These are phyloP conservation scores for Ottelia alismoides DNA, from an alignment of 106 monocot genomes.

Conservation along the genomic window DNA sequence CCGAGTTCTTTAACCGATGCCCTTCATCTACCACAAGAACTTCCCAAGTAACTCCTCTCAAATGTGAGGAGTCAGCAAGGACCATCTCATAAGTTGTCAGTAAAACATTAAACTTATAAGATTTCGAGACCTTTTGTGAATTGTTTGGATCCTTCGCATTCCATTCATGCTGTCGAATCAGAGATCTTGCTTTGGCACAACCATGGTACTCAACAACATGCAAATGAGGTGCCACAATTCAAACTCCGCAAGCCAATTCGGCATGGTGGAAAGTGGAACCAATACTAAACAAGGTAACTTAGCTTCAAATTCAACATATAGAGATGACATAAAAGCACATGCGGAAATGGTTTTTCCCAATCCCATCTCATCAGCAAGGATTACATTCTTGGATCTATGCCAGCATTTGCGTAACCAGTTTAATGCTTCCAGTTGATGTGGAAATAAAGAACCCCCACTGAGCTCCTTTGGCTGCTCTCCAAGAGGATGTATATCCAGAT, in stretches of 20 bases:
- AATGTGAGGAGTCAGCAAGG: constrained; percentile 67
- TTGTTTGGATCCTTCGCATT: constrained; percentile 39
- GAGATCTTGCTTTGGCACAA: constrained; percentile 68
- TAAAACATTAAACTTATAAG: constrained; percentile 81
- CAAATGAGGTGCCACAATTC: constrained; percentile 78
- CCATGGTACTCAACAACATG: constrained; percentile 98
- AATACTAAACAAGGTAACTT: constrained; percentile 69
- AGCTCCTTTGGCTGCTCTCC: constrained; percentile 78
- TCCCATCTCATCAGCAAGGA: constrained; percentile 99
- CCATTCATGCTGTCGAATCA: constrained; percentile 88
- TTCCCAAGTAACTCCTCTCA: constrained; percentile 81
- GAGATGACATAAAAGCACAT: constrained; percentile 81
- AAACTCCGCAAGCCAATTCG: constrained; percentile 95
- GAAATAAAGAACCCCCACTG: constrained; percentile 78
- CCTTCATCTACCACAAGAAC: constrained; percentile 93
- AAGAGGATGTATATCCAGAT: constrained; percentile 40
- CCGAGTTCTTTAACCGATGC: constrained; percentile 88
- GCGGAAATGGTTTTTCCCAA: constrained; percentile 93
- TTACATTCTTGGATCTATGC: constrained; percentile 88
- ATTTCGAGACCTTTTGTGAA: constrained; percentile 13
- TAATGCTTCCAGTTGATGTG: constrained; percentile 92
- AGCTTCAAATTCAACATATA: constrained; percentile 67
- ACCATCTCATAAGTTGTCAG: constrained; percentile 93
- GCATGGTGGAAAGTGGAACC: constrained; percentile 97
- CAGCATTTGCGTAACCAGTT: constrained; percentile 96